Percentiles rank a stretch among this genome's conserved stretches.
These are phyloP conservation scores for Exophiala mesophila DNA, from an alignment of 2,329 filamentous ascomycete species.

Conservation along the genomic window DNA sequence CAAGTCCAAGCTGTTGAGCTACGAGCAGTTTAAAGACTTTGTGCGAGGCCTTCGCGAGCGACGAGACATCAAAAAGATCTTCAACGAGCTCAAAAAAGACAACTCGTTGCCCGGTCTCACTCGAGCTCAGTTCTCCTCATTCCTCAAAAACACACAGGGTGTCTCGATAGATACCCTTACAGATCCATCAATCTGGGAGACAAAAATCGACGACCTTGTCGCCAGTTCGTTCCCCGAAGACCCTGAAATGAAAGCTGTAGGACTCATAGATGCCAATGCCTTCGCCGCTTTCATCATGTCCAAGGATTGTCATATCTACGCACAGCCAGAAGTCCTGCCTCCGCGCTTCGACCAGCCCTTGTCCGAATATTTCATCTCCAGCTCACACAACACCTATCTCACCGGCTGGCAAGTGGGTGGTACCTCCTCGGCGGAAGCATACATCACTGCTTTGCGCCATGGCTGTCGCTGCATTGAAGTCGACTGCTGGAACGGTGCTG, in stretches of 20 bases:
- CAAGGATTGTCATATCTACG: conserved; percentile 64
- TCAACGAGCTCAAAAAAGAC: conserved; percentile 56
- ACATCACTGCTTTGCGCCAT: conserved; percentile 79
- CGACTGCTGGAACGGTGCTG: conserved; percentile 92
- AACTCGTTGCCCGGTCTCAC: conserved; percentile 59
- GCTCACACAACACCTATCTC: conserved; percentile 97
- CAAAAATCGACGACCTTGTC: conserved; percentile 21
- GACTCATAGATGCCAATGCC: conserved; percentile 65
- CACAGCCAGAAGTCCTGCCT: conserved; percentile 51
- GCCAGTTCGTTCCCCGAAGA: conserved; percentile 14
- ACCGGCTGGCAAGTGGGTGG: conserved; percentile 85
- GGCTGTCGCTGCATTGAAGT: conserved; percentile 95
- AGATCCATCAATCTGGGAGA: conserved; percentile 18
- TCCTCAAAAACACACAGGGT: conserved; percentile 67
- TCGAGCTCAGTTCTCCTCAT: conserved; percentile 66
- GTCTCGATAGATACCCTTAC: conserved; percentile 66
- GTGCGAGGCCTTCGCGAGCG: conserved; percentile 77
- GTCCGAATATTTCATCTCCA: conserved; percentile 97
- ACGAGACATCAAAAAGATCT: conserved; percentile 72
- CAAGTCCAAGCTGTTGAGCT: conserved; percentile 64
- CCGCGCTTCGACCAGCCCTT: conserved; percentile 73
- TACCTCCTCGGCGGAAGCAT: conserved; percentile 88
- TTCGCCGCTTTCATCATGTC: conserved; percentile 76
- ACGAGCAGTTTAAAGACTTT: conserved; percentile 76
- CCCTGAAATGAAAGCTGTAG: conserved; percentile 4